Evolutionary conservation across 768 basidiomycete genomes (phyloP).

Genomic region (Mycena alexandri): DNA sequence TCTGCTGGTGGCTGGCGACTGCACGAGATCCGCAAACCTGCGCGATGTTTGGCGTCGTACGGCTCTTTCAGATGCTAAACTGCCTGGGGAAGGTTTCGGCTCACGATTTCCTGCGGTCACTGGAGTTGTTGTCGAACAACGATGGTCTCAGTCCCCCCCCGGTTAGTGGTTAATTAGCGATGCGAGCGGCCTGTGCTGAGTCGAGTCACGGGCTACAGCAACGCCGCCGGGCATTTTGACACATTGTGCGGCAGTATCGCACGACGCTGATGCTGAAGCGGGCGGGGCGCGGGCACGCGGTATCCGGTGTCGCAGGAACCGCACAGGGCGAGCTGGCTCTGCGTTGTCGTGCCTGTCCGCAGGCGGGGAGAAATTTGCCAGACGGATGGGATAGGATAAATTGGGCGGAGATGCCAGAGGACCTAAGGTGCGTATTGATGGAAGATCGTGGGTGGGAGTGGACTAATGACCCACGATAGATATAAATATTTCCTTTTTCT

Average conservation of each 20-base stretch:
- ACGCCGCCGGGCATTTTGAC: neutral
- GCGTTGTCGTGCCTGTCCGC: constrained; percentile 4
- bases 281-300: neutral
- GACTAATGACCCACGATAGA: neutral
- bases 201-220: neutral
- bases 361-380: neutral
- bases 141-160: no score
- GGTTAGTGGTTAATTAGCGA: no score
- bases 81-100: neutral
- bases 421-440: neutral
- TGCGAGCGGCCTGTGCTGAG: neutral
- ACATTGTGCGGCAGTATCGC: constrained; percentile 11
- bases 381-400: neutral
- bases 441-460: neutral
- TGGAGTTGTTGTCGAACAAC: neutral
- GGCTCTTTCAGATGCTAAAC: neutral
- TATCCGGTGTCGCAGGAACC: neutral
- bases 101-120: neutral
- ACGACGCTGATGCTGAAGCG: neutral
- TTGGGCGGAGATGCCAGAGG: neutral
- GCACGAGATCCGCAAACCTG: neutral
- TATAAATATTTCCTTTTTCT: constrained; percentile 17
- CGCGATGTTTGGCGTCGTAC: neutral
- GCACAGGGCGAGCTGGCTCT: constrained; percentile 6
- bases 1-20: neutral